Conservation (phyloP, 257 asterid genomes). For the Eucommia ulmoides region DNA sequence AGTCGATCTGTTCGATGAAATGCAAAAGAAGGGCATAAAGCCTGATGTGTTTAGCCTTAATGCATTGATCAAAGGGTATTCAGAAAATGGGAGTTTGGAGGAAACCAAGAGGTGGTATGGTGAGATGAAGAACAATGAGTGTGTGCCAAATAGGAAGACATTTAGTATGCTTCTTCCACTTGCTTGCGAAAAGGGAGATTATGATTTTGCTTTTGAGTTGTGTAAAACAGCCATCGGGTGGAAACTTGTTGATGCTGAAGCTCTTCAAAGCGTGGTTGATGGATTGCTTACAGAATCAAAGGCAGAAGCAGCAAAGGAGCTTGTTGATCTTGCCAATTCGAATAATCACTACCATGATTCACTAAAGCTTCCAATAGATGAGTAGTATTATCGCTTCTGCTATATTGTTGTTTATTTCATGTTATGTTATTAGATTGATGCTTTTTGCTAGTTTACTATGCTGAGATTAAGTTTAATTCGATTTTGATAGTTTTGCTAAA, state of each 20-base stretch:
- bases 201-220: not conserved
- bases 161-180: not conserved
- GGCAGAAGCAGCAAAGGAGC: not conserved
- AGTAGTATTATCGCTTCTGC: not conserved
- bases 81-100: not conserved
- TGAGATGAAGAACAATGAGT: not conserved
- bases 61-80: not conserved
- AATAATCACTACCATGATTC: not conserved
- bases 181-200: not conserved
- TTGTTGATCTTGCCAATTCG: not conserved
- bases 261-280: not conserved
- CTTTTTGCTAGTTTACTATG: too few relatives aligned
- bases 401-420: too few relatives aligned
- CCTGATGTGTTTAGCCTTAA: conserved; percentile 20
- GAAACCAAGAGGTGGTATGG: not conserved
- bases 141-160: not conserved
- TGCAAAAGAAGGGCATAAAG: conserved; percentile 17
- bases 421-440: too few relatives aligned
- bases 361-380: not conserved
- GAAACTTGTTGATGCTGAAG: not conserved
- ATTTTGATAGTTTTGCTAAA: too few relatives aligned
- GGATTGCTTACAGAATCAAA: not conserved
- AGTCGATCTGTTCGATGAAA: conserved; percentile 14
- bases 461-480: too few relatives aligned
- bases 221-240: not conserved